Evolutionary conservation across 2,329 filamentous ascomycete species (phyloP), one percentile per base, ranked within the genome.

Genomic region (Colletotrichum sp.): DNA sequence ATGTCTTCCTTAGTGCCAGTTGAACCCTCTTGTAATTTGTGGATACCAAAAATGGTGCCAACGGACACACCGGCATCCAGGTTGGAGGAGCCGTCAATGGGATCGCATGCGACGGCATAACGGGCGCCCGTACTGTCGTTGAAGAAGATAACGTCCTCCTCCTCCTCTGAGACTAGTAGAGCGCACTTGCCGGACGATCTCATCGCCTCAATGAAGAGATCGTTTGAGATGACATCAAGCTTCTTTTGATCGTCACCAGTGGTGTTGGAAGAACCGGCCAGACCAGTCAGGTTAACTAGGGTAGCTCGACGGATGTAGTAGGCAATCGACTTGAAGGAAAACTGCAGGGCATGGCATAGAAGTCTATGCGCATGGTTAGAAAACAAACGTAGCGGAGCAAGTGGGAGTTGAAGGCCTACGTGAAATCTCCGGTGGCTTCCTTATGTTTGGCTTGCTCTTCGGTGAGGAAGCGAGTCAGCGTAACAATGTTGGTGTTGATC

Each of bases 231-330:
- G 76, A 99, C 96, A 85, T 99, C 97, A 78, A 99, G 95, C 89
- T 99, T 99, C 92, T 99, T 99, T 86, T 99, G 97, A 85, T 99
- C 97, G 86, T 99, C 97, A 79, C 97, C 97, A 5, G 97, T 99
- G 70, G 91, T 95, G 88, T 99, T 99, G 79, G 96, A 95, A 77
- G 96, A 97, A 76, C 97, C 97, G 78, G 97, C 97, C 65, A 99
- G 93, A 77, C 97, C 97, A 69, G 95, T 98, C 77, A 99, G 92
- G 89, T 98, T 98, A 88, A 99, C 96, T 79, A 99, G 90, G 28
- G 95, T 96, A 44, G 96, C 96, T 85, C 97, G 94, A 82, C 96
- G 96, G 86, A 99, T 99, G 90, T 98, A 99, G 91, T 99, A 98
- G 81, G 97, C 95, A 86, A 99, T 99, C 80, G 95, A 98, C 90